Conservation (phyloP, 108 stramenopile genomes). For the Asterionellopsis glacialis region DNA sequence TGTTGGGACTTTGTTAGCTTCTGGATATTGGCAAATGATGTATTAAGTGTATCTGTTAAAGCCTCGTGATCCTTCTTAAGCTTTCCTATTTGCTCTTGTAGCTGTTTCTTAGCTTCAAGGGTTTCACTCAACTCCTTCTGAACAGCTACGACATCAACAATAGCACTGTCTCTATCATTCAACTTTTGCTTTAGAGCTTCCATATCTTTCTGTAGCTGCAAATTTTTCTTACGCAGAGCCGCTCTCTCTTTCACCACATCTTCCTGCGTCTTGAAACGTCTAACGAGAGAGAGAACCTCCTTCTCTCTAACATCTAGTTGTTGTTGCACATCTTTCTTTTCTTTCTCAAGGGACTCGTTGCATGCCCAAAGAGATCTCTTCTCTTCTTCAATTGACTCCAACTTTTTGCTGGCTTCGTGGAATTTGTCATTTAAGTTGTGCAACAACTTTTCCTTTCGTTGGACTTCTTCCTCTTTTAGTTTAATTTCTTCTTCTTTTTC, state of each 20-base stretch:
- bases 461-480: background rate
- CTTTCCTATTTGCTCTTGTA: constrained; percentile 18
- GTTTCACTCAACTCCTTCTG: constrained; percentile 22
- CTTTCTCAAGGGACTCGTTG: constrained; percentile 24
- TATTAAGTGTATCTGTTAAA: constrained; percentile 27
- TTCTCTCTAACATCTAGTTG: constrained; percentile 34
- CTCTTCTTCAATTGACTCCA: constrained; percentile 39
- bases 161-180: constrained; percentile 6
- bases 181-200: constrained; percentile 3
- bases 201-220: constrained; percentile 4
- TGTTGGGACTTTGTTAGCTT: constrained; percentile 28
- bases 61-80: constrained; percentile 28
- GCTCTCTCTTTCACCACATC: constrained; percentile 34
- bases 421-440: constrained; percentile 27
- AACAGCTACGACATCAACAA: constrained; percentile 9
- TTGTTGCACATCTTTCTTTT: constrained; percentile 27
- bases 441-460: constrained; percentile 19
- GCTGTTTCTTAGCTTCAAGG: constrained; percentile 20
- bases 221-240: constrained; percentile 12
- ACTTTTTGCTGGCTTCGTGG: constrained; percentile 21
- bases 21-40: constrained; percentile 30
- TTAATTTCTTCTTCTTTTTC: background rate
- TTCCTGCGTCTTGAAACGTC: constrained; percentile 36
- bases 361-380: constrained; percentile 16
- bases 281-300: constrained; percentile 34